phyloP scores from a whole-genome alignment of 2,329 filamentous ascomycete genomes.

The Metarhizium anisopliae region DNA sequence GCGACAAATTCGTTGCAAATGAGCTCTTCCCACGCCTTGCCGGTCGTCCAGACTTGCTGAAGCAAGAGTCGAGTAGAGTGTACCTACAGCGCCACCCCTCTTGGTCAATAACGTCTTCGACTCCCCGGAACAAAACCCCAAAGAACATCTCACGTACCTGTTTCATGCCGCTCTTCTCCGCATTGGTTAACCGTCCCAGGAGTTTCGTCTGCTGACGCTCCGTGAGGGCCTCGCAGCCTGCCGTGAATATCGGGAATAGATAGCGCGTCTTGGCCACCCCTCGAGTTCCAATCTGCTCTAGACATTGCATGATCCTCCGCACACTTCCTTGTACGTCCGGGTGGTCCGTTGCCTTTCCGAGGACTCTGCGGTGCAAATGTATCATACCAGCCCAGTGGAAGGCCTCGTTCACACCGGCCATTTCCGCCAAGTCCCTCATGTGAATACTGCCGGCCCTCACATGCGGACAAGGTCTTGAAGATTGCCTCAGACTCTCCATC shows the following conservation, averaged over 20 bases:
- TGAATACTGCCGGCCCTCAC: constrained; percentile 40
- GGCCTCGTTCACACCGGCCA: constrained; percentile 64
- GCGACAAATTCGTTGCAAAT: constrained; percentile 61
- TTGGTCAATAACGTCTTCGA: not conserved
- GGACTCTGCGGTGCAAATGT: constrained; percentile 64
- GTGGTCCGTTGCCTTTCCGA: constrained; percentile 50
- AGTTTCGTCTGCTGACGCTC: constrained; percentile 48
- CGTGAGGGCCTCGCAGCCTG: constrained; percentile 63
- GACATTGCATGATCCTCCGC: constrained; percentile 50
- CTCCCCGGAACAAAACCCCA: not conserved
- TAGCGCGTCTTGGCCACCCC: constrained; percentile 66
- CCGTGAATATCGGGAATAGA: constrained; percentile 75
- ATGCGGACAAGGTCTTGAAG: constrained; percentile 34
- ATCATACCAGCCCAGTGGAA: constrained; percentile 74
- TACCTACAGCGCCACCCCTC: constrained; percentile 28
- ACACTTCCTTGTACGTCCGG: constrained; percentile 55
- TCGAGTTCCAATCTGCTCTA: constrained; percentile 54
- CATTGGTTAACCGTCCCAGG: constrained; percentile 53
- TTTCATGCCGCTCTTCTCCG: constrained; percentile 68
- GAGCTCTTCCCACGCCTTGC: constrained; percentile 59
- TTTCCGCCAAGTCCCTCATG: constrained; percentile 50
- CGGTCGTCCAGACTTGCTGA: constrained; percentile 61
- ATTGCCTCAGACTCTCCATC: constrained; percentile 40
- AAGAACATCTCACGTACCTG: constrained; percentile 43
- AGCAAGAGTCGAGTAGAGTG: constrained; percentile 54